Base-by-base conservation (phyloP, 2,329 filamentous ascomycete genomes). In the Apiospora marii region DNA sequence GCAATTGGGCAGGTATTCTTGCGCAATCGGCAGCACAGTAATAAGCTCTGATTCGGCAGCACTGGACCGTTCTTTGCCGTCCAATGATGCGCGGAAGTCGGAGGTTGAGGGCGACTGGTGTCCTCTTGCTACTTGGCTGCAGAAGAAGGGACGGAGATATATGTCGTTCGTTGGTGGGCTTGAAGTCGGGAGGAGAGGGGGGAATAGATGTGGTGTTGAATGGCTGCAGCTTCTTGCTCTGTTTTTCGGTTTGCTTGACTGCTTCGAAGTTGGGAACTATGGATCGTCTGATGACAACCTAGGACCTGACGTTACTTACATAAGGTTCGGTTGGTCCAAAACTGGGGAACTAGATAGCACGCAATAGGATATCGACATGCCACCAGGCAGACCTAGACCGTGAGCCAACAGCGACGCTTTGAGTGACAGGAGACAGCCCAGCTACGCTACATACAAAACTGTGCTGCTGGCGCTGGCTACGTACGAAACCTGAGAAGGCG, bases 1-100 rank as follows among this genome's bases (percentile, higher is more conserved):
- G 58, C 58, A 41, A 64, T 61, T 61, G 16, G 30, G 16, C 30
- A 61, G 53, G 30, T 41, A 34, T 41, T 64, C 58, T 64, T 64
- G 58, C 58, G 58, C 58, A 64, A 64, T 64, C 58, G 58, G 58
- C 58, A 64, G 34, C 34, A 64, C 7, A n/a, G 22, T 16, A 34
- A 37, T 16, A 61, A n/a, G 53, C 53, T 61, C 53, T 61, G 53
- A 61, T 61, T 41, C 34, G 34, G 34, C 34, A 64, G 22, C 58
- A 41, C 58, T 41, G n/a, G 58, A 41, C 58, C 58, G 58, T 64
- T 34, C n/a, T 58, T 64, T 41, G 58, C 58, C 58, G 58, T 41
- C 34, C 58, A 64, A 64, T 41, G 19, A 64, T 64, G 53, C 34
- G 53, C 30, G 34, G 58, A 12, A 41, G 34, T 64, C 58, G 58